phyloP scores from a whole-genome alignment of 257 asterid species.

The Verbena officinalis region DNA sequence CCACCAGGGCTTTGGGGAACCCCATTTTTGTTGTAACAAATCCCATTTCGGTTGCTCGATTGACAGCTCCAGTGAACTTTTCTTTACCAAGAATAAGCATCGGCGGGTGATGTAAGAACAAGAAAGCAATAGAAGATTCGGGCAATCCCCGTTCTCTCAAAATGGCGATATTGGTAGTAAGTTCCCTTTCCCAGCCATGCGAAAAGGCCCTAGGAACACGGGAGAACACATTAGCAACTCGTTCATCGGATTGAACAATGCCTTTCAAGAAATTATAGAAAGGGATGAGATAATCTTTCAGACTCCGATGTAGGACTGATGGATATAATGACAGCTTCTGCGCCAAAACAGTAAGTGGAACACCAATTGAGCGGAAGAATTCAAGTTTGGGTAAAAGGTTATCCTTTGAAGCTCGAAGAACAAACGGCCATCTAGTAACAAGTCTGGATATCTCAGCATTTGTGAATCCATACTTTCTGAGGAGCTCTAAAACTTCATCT shows the following conservation, averaged over 20 bases:
- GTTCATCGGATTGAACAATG: slow-evolving; percentile 17
- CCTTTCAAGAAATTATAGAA: slow-evolving; percentile 25
- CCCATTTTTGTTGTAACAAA: neutral
- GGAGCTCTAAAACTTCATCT: slow-evolving; percentile 16
- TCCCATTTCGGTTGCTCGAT: slow-evolving; percentile 31
- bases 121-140: slow-evolving; percentile 20
- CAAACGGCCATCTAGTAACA: slow-evolving; percentile 3
- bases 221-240: neutral
- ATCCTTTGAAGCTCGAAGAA: slow-evolving; percentile 9
- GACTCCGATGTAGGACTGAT: slow-evolving; percentile 13
- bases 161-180: neutral
- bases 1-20: slow-evolving; percentile 22
- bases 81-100: neutral
- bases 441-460: slow-evolving; percentile 19
- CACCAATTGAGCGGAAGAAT: slow-evolving; percentile 35
- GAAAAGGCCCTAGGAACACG: slow-evolving; percentile 4
- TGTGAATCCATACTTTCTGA: slow-evolving; percentile 32
- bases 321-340: slow-evolving; percentile 1
- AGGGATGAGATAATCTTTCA: slow-evolving; percentile 26
- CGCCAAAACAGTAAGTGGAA: slow-evolving; percentile 8
- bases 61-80: neutral
- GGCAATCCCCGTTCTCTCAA: slow-evolving; percentile 22
- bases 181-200: neutral
- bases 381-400: slow-evolving; percentile 39
- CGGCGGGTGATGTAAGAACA: slow-evolving; percentile 10